Evolutionary conservation across 177 flowering plant species (phyloP).

Genomic region (Vitis hybrid): DNA sequence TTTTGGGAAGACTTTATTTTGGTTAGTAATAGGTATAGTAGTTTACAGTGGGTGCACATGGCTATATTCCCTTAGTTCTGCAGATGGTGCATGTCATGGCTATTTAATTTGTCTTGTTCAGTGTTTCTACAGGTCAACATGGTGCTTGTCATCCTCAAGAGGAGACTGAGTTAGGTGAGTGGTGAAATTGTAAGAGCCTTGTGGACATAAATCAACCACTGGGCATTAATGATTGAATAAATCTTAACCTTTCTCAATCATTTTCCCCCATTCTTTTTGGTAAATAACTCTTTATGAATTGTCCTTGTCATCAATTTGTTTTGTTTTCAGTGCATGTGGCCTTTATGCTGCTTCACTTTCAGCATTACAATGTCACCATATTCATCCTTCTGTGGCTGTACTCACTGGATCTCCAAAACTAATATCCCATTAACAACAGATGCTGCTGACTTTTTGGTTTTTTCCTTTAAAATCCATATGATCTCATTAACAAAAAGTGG

Average conservation of each 20-base stretch:
- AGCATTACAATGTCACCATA: neutral
- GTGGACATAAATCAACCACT: too few species aligned
- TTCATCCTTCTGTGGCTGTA: too few species aligned
- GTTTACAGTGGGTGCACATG: neutral
- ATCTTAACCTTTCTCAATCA: too few species aligned
- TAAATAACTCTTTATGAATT: neutral
- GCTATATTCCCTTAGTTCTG: neutral
- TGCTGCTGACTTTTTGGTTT: too few species aligned
- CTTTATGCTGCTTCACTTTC: slow-evolving; percentile 1
- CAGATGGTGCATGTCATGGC: too few species aligned
- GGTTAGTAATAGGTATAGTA: too few species aligned
- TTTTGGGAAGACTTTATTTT: too few species aligned
- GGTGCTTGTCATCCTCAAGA: neutral
- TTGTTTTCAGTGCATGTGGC: neutral
- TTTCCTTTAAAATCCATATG: too few species aligned
- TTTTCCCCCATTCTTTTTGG: too few species aligned
- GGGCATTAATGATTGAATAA: too few species aligned
- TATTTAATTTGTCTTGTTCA: neutral
- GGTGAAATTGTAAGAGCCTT: neutral
- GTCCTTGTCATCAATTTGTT: neutral
- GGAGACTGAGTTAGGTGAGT: neutral
- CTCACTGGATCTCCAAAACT: neutral
- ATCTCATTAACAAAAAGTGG: too few species aligned
- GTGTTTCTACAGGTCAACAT: neutral
- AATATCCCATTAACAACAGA: neutral